A percentile compares a stretch with the other conserved stretches of the same genome.
phyloP scores from a whole-genome alignment of 2,329 filamentous ascomycete genomes.

The Calonectria pauciramosa region DNA sequence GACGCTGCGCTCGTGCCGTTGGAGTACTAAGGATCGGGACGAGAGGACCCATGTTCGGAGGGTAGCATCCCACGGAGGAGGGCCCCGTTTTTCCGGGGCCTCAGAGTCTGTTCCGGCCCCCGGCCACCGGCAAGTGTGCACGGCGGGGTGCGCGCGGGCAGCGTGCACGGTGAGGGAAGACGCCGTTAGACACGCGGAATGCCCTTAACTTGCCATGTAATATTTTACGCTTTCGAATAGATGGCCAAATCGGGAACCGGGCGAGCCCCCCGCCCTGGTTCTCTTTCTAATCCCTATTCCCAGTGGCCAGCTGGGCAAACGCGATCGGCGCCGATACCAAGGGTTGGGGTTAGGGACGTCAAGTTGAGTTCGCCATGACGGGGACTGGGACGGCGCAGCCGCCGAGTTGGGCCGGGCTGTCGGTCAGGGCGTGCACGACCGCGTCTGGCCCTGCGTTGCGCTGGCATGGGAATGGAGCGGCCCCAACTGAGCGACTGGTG shows the following conservation, averaged over 20 bases:
- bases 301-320: neutral
- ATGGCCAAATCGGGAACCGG: conserved; percentile 9
- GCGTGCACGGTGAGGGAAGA: conserved; percentile 9
- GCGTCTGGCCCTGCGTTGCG: neutral
- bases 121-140: conserved; percentile 19
- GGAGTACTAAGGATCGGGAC: conserved; percentile 1
- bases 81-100: conserved; percentile 25
- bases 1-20: conserved; percentile 20
- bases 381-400: conserved; percentile 12
- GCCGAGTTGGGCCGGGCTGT: conserved; percentile 6
- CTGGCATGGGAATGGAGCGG: conserved; percentile 14
- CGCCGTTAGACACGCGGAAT: neutral
- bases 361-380: conserved; percentile 19
- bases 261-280: neutral
- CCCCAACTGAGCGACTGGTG: conserved; percentile 7
- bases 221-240: neutral
- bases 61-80: conserved; percentile 12
- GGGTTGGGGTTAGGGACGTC: conserved; percentile 3
- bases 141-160: conserved; percentile 2
- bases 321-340: conserved; percentile 25
- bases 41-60: conserved; percentile 12
- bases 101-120: conserved; percentile 14
- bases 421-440: neutral
- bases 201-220: neutral
- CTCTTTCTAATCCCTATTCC: neutral